phyloP scores from a whole-genome alignment of 257 asterid species.

The Solanum habrochaites region DNA sequence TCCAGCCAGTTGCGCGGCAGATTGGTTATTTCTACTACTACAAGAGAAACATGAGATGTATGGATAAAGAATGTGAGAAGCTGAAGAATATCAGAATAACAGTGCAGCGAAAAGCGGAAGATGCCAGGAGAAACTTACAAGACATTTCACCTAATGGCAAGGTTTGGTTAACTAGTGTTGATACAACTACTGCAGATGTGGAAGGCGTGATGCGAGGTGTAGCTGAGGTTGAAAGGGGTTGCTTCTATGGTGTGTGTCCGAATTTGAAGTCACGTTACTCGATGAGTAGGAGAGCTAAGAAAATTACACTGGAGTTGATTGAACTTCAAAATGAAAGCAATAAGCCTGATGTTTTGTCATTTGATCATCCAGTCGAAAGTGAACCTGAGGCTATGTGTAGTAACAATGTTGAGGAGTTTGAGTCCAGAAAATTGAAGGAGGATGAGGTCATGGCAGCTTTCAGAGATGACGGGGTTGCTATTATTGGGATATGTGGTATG shows the following conservation, averaged over 20 bases:
- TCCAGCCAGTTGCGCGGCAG: neutral
- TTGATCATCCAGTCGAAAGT: neutral
- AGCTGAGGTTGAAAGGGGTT: neutral
- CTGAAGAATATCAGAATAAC: neutral
- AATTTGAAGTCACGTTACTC: neutral
- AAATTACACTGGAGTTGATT: neutral
- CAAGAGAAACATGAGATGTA: neutral
- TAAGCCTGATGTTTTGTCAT: neutral
- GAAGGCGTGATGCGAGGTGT: neutral
- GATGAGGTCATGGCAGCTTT: neutral
- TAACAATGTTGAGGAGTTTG: neutral
- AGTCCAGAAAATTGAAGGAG: neutral
- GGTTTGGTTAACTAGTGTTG: neutral
- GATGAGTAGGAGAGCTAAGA: neutral
- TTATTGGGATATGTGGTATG: neutral
- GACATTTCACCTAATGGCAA: neutral
- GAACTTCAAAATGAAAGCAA: neutral
- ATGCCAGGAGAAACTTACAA: neutral
- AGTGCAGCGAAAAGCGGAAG: neutral
- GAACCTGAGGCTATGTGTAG: neutral
- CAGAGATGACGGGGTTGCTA: neutral
- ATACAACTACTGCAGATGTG: neutral
- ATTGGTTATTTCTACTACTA: neutral
- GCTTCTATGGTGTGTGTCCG: neutral
- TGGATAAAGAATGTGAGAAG: neutral